Conservation (phyloP, 257 asterid species). For the Verbena officinalis region DNA sequence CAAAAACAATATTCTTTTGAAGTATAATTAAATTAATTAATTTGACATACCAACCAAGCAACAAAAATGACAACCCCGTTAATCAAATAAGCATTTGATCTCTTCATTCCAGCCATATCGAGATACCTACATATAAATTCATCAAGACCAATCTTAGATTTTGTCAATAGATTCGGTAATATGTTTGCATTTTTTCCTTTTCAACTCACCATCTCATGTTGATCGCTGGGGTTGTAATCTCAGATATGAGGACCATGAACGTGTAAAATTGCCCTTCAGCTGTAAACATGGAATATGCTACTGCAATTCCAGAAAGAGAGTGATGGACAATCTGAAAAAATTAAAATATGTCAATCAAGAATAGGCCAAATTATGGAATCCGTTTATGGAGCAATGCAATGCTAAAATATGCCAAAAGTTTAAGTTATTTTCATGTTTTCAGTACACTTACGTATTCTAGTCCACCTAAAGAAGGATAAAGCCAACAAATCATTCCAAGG, state of each 20-base stretch:
- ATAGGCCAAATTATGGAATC: neutral
- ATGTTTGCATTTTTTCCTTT: neutral
- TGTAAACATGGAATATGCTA: slow-evolving; percentile 79
- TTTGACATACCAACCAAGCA: slow-evolving; percentile 80
- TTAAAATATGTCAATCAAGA: slow-evolving; percentile 13
- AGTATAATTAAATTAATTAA: slow-evolving; percentile 2
- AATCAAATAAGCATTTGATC: slow-evolving; percentile 67
- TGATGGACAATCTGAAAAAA: slow-evolving; percentile 86
- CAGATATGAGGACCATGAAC: slow-evolving; percentile 96
- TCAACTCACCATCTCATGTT: slow-evolving; percentile 83
- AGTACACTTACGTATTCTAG: slow-evolving; percentile 80
- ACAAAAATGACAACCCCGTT: slow-evolving; percentile 81
- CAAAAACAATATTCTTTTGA: neutral
- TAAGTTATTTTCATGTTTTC: slow-evolving; percentile 7
- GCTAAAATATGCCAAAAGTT: slow-evolving; percentile 7
- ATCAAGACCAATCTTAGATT: slow-evolving; percentile 25
- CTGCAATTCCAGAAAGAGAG: slow-evolving; percentile 87
- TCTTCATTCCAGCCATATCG: slow-evolving; percentile 87
- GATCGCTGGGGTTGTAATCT: slow-evolving; percentile 90
- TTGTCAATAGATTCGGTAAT: neutral
- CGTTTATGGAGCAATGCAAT: neutral
- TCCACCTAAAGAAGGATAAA: slow-evolving; percentile 95
- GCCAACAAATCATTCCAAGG: slow-evolving; percentile 95
- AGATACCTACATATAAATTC: slow-evolving; percentile 67
- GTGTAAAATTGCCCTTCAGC: slow-evolving; percentile 99